Conservation (phyloP, 106 monocot genomes). For the Triglochin maritima region DNA sequence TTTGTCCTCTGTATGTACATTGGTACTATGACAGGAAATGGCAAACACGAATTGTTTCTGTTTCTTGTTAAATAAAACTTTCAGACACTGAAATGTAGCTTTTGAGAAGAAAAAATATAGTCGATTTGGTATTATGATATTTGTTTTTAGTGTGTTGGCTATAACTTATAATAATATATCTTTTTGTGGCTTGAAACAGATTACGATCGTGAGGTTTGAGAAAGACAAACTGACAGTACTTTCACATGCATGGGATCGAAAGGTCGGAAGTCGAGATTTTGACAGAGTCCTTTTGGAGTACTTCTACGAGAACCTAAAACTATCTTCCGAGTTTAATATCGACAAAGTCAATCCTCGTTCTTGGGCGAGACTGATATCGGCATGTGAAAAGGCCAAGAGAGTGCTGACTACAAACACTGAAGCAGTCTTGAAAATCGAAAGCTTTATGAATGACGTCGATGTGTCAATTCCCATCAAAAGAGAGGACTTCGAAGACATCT, state of each 20-base stretch:
- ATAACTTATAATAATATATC: too few species aligned
- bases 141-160: too few species aligned
- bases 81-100: too few species aligned
- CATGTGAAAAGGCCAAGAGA: conserved; percentile 87
- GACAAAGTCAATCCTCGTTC: conserved; percentile 33
- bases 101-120: too few species aligned
- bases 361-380: conserved; percentile 35
- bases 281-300: conserved; percentile 65
- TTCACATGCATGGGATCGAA: conserved; percentile 47
- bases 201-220: conserved; percentile 41
- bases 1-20: too few species aligned
- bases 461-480: conserved; percentile 66
- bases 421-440: conserved; percentile 61
- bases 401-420: conserved; percentile 72
- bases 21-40: too few species aligned
- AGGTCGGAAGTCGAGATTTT: conserved; percentile 75
- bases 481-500: conserved; percentile 75
- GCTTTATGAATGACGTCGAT: conserved; percentile 90
- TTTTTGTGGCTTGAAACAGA: too few species aligned
- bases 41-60: too few species aligned
- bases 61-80: too few species aligned
- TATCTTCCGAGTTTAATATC: conserved; percentile 45
- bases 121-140: too few species aligned
- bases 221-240: conserved; percentile 48
- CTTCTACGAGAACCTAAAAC: conserved; percentile 35